A percentile compares a stretch with the other conserved stretches of the same genome.
Conservation (phyloP, 495 filamentous ascomycete genomes). For the Barbatosphaeria neglecta region DNA sequence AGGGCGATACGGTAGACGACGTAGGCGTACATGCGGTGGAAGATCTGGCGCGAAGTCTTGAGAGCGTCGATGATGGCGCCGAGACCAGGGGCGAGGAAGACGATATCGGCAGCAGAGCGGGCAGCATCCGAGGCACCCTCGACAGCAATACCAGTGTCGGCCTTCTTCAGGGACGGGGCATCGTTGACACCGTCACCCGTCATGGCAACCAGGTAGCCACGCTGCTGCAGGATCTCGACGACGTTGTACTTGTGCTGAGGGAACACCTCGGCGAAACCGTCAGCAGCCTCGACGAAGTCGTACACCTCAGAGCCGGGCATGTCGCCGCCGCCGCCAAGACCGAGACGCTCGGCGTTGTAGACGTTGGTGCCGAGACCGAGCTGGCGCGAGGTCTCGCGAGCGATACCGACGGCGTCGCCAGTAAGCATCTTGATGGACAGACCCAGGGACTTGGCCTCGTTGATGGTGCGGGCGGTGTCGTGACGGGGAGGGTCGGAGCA, state of each 20-base stretch:
- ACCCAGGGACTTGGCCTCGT: conserved; percentile 78
- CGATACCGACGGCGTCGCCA: conserved; percentile 89
- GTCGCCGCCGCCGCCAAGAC: conserved; percentile 71
- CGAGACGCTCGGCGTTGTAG: conserved; percentile 82
- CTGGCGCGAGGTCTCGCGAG: conserved; percentile 79
- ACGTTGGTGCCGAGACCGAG: conserved; percentile 88
- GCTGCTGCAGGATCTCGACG: conserved; percentile 91
- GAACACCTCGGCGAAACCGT: conserved; percentile 94
- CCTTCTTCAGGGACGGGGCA: conserved; percentile 91
- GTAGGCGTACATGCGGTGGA: conserved; percentile 96
- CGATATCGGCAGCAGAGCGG: conserved; percentile 85
- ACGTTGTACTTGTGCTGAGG: conserved; percentile 98
- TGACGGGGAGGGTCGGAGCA: conserved; percentile 85
- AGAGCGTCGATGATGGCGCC: conserved; percentile 87
- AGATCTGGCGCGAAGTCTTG: conserved; percentile 90
- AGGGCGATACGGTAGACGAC: conserved; percentile 92
- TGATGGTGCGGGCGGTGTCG: conserved; percentile 82
- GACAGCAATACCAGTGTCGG: conserved; percentile 87
- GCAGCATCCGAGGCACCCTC: conserved; percentile 90
- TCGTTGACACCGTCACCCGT: conserved; percentile 98
- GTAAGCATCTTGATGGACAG: conserved; percentile 94
- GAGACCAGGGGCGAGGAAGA: conserved; percentile 83
- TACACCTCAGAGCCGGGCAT: conserved; percentile 89
- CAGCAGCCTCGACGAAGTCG: conserved; percentile 88
- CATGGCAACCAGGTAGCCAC: conserved; percentile 95